These are phyloP conservation scores for Trichoderma simmonsii DNA, from an alignment of 2,329 filamentous ascomycete species.

Conservation along the genomic window DNA sequence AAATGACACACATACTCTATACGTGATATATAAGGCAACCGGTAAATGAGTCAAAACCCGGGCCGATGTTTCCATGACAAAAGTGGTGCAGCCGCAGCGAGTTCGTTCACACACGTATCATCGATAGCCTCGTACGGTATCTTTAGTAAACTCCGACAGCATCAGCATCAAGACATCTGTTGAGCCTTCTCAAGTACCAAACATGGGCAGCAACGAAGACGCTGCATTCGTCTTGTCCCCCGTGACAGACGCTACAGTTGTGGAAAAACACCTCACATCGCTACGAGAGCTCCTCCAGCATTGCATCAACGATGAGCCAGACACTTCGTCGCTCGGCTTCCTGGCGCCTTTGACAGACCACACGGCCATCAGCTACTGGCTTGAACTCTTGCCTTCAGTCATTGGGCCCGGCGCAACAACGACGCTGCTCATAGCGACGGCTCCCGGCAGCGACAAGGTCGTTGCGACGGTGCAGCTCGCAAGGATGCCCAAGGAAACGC, in stretches of 20 bases:
- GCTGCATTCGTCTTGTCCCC: background rate
- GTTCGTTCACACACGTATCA: background rate
- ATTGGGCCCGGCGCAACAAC: background rate
- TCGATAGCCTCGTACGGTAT: background rate
- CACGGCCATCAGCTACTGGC: conserved; percentile 25
- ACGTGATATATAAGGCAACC: background rate
- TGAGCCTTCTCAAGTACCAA: background rate
- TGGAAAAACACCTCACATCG: conserved; percentile 23
- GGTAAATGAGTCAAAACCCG: background rate
- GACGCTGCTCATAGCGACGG: conserved; percentile 22
- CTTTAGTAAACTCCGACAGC: background rate
- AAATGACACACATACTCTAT: background rate
- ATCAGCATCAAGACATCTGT: background rate
- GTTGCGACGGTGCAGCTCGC: conserved; percentile 26
- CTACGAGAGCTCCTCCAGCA: conserved; percentile 25
- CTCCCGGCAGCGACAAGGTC: conserved; percentile 12
- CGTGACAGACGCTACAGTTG: conserved; percentile 7
- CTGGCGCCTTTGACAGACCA: conserved; percentile 28
- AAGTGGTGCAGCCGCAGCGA: background rate
- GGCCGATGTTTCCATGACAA: background rate
- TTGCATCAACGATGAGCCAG: conserved; percentile 30
- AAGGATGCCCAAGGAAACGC: conserved; percentile 26
- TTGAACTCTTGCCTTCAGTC: conserved; percentile 16
- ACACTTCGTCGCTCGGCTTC: conserved; percentile 29
- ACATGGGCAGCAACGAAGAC: conserved; percentile 8